Evolutionary conservation across 805 yeast species (phyloP), one percentile per base, ranked within the genome.

Genomic region (Kuraishia hungarica): DNA sequence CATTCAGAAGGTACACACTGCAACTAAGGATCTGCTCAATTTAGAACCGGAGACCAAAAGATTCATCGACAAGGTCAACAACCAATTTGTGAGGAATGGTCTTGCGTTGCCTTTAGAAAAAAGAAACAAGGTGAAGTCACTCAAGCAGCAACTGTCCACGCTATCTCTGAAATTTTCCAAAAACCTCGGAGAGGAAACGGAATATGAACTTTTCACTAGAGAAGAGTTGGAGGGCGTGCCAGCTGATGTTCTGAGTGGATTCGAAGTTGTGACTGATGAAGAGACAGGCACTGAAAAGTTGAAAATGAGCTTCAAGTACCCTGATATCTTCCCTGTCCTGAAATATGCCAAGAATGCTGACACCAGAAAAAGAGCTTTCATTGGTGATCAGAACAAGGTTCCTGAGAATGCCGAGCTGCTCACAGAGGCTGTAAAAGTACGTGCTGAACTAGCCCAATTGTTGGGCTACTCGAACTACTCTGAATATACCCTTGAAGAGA

Each of bases 301-400:
- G 60, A 85, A 85, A 64, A 86, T 89, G 75, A 86, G 94, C 1
- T 87, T 81, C 73, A 88, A 89, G 67, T 87, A 86, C 63, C 94
- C 96, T 1, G 96, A 89, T 64, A 68, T 86, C 51, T 72, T 85
- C 58, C 96, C 96, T 1, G 86, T 86, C n/a, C 68, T 87, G 67
- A 86, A 87, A 66, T 83, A 83, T 67, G 92, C 96, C 49, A 74
- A 76, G 55, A 71, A 70, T 59, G 77, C 83, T 49, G 79, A 78
- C 21, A 87, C 94, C 2, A 80, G 96, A 71, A 83, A 80, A 63
- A 64, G 68, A 13, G 89, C 90, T 1, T 85, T 76, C 61, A 62
- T 79, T 50, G 90, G 85, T 28, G 86, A 84, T 67, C 89, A 85
- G 67, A 80, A 82, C 66, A 85, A 87, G 62, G 81, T 78, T 50